Base-by-base conservation (phyloP, 768 basidiomycete genomes). In the Clavulina sp. region DNA sequence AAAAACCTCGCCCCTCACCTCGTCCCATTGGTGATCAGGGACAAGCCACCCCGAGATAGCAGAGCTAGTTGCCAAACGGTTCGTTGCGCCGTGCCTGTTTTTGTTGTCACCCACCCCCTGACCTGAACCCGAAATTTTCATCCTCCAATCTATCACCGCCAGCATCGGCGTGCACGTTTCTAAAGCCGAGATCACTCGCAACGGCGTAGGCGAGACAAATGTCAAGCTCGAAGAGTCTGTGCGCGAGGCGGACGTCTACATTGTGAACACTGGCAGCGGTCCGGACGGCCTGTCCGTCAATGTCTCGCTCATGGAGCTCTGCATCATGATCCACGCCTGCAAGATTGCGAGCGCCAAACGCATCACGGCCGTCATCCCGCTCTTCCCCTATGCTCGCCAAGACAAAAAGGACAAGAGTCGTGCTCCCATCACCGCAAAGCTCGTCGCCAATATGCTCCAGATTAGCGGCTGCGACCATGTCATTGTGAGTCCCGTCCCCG, bases 401-500 rank as follows among this genome's bases (percentile, higher is more conserved):
- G 95, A 99, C 71, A 96, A 96, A 66, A 99, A 97, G 68, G 93
- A 99, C 74, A 96, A 97, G 70, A 93, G 89, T 60, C 75, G 93
- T 56, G 93, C 92, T 4, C 93, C 93, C 48, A 96, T 97, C 61
- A 91, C 92, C 3, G 93, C 93, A 46, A 99, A 96, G 69, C 78
- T 99, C 26, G 88, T 99, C 24, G 93, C 95, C 50, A 97, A 97
- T 69, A 91, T 99, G 81, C 74, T 97, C 55, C 86, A 82, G 65
- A 84, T 77, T 66, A 75, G 89, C 57, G 80, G 95, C 48, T 84
- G 89, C 64, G 92, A 96, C 70, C 95, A 97, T 71, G 82, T 97
- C 62, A 93, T 97, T 54, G 88, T 92, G 47, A n/a, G 24, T 19
- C 49, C 36, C 36, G 19, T 16, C 26, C 21, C 9, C 16, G n/a